Evolutionary conservation across 2,329 filamentous ascomycete genomes (phyloP), one percentile per base, ranked within the genome.

Genomic region (Fusarium staphyleae): DNA sequence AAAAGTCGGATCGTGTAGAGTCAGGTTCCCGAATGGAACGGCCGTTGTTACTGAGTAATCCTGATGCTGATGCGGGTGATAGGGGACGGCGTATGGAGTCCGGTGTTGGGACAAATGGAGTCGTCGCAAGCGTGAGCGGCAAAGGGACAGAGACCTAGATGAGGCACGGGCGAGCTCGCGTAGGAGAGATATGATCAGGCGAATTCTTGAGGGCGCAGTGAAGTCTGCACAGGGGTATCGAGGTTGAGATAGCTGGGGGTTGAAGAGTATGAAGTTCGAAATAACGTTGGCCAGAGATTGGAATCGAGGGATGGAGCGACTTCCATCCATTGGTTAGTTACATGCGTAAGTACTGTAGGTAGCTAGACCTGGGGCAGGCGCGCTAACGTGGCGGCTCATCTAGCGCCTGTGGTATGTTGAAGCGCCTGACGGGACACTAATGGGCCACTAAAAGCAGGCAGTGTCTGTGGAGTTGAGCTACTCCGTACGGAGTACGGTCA

Each of bases 381-480:
- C 50, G 59, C 63, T 65, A 67, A 61, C 48, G 62, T 63, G 55
- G 60, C 52, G 57, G 62, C 53, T 64, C 49, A 34, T 61, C 50
- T 63, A 62, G 62, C 55, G 55, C 54, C 44, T 66, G 58, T 63
- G 52, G 65, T 53, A 55, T 56, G 47, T 57, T 52, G 15, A 43
- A 40, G 51, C 16, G 4, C 19, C 19, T 6, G 19, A n/a, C n/a
- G n/a, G n/a, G n/a, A 47, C 48, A 37, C 51, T 61, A 63, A 28
- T 34, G n/a, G n/a, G n/a, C 47, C 47, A 54, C 60, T 66, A 56
- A 36, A 57, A 37, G 19, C 44, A 60, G 48, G 40, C 36, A 44
- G 33, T 28, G 18, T 39, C 40, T 30, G 30, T 49, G 54, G 44
- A n/a, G n/a, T n/a, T n/a, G n/a, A n/a, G n/a, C n/a, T n/a, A n/a